These are phyloP conservation scores for Paecilomyces formosus DNA, from an alignment of 2,329 filamentous ascomycete genomes.

Conservation along the genomic window DNA sequence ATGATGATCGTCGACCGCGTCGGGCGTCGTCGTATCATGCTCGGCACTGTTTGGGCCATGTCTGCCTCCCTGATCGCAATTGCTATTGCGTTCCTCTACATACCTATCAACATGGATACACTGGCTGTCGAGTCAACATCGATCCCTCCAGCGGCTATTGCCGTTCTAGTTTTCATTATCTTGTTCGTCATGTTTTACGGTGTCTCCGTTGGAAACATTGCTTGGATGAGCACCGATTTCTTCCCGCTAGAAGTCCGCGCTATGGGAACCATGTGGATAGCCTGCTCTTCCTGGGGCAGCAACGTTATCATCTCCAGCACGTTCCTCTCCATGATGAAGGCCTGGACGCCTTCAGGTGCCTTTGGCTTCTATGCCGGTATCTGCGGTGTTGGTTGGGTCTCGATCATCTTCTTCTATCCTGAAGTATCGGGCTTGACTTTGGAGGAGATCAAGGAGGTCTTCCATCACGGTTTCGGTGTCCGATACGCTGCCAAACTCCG, in stretches of 20 bases:
- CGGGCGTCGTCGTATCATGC: conserved; percentile 39
- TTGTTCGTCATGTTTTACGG: conserved; percentile 40
- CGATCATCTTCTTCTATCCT: conserved; percentile 35
- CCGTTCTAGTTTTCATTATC: conserved; percentile 40
- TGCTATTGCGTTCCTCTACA: not conserved
- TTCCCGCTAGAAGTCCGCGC: conserved; percentile 43
- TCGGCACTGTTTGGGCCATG: conserved; percentile 41
- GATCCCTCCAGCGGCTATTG: conserved; percentile 29
- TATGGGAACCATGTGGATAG: conserved; percentile 44
- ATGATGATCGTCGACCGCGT: conserved; percentile 39
- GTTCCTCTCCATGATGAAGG: conserved; percentile 45
- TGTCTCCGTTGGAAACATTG: conserved; percentile 42
- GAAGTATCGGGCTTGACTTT: conserved; percentile 19
- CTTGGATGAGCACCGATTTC: conserved; percentile 44
- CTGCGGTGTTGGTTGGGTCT: conserved; percentile 35
- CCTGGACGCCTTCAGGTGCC: conserved; percentile 42
- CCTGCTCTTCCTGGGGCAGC: conserved; percentile 39
- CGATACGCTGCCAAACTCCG: conserved; percentile 2
- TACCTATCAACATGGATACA: not conserved
- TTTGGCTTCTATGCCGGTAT: conserved; percentile 44
- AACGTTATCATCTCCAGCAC: conserved; percentile 46
- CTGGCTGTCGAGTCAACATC: not conserved
- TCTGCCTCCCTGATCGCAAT: conserved; percentile 30
- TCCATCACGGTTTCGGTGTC: conserved; percentile 9
- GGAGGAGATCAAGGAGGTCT: conserved; percentile 22